Percentiles rank a stretch among this genome's conserved stretches.
Evolutionary conservation across 192 early-diverging fungal genomes (phyloP).

Genomic region (Funneliformis geosporum): DNA sequence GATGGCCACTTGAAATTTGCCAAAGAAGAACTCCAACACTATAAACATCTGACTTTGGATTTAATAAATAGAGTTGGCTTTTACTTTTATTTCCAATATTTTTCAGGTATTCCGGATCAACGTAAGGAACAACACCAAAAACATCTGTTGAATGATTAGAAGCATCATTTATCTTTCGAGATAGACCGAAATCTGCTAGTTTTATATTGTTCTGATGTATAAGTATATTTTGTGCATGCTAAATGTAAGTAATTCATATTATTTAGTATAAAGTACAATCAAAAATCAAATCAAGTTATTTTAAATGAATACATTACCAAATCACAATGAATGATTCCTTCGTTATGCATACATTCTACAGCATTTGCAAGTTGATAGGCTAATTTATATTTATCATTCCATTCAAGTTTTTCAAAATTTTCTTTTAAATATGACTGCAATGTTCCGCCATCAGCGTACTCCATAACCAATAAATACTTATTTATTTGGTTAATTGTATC

Average conservation of each 20-base stretch:
- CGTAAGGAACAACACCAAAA: neutral
- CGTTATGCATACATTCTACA: neutral
- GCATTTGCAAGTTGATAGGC: neutral
- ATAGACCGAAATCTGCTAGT: neutral
- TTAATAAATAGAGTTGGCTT: neutral
- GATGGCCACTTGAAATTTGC: neutral
- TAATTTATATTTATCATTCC: neutral
- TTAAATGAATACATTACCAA: neutral
- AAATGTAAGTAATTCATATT: neutral
- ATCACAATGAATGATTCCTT: neutral
- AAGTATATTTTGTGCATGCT: neutral
- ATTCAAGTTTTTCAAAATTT: slow-evolving; percentile 4
- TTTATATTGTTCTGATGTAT: slow-evolving; percentile 1
- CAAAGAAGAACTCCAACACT: neutral
- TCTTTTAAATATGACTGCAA: neutral
- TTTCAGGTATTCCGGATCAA: slow-evolving; percentile 1
- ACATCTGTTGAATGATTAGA: neutral
- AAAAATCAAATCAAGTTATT: neutral
- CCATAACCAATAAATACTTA: neutral
- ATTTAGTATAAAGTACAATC: no score
- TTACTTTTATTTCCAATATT: no score
- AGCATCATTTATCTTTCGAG: neutral
- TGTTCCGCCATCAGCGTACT: neutral
- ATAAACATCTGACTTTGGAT: neutral
- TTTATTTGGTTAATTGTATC: neutral